Evolutionary conservation across 2,329 filamentous ascomycete species (phyloP), one percentile per base, ranked within the genome.

Genomic region (Arthrobotrys megalospora): DNA sequence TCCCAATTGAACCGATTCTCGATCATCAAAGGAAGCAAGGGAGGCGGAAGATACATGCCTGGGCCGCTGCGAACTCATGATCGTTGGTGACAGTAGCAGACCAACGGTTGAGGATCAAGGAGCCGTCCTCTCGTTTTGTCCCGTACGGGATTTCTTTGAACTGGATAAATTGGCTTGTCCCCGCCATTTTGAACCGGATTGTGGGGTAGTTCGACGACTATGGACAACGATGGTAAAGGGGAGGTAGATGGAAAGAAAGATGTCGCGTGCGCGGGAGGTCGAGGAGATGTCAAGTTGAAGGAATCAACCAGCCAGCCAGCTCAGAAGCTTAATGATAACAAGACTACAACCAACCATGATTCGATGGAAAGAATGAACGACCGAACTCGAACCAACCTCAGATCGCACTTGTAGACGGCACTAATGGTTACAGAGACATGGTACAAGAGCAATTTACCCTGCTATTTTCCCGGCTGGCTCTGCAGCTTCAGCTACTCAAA

Each of bases 61-160:
- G 93, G 55, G 95, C 94, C 32, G 93, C 95, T 0, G 95, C 94
- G 82, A 93, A 97, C 84, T 97, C 93, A 90, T 97, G 93, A 70
- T 88, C 92, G 71, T 89, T 90, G 10, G 95, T 98, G 77, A 97
- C 86, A 52, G 89, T 91, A 16, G 93, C 90, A 3, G 94, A 97
- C 89, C 93, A 97, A 78, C 92, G 90, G 85, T 98, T 98, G 80
- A 98, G 86, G 19, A 88, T 88, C n/a, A 86, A 87, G 80, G 88
- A 88, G 65, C 90, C 90, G 84, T 91, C 87, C 69, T 71, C 76
- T 55, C 80, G 80, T 63, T 80, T 80, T 58, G 81, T 82, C 45
- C 81, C 81, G 52, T 81, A 76, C 16, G 81, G 81, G 63, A 81
- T 66, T 68, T 80, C 76, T 55, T 76, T 79, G 71, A 81, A 82